Base-by-base conservation (phyloP, 176 grass and related monocot species). In the Zizania latifolia region DNA sequence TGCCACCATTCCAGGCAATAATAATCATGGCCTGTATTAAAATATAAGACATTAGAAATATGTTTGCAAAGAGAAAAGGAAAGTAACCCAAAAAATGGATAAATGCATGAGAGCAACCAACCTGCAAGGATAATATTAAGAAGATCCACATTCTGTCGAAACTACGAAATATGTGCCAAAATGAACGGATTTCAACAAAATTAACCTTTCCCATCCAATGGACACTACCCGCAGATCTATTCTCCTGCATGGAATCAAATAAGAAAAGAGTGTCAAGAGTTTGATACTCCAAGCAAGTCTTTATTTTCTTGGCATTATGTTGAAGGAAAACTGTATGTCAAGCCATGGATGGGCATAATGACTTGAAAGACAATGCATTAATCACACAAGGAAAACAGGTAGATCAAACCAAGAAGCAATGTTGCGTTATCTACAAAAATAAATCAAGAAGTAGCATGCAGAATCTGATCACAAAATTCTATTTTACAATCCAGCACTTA, bases 141-240 rank as follows among this genome's bases (percentile, higher is more conserved):
- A 99, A 99, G 82, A 82, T 94, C 95, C 95, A 99, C 95, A 99
- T 99, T 74, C 91, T 86, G 72, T 99, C 89, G 15, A 99, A 99
- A 94, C 95, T 99, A 84, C 89, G 84, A 40, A 99, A 99, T 79
- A 94, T 86, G 68, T 99, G 95, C 91, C 95, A 99, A 79, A 94
- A 99, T 35, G 95, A 99, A 10, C 95, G 88, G 81, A 99, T 94
- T 72, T 99, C 95, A 38, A 99, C 95, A 86, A 99, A 99, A 92
- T 94, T 99, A 65, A 94, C 78, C 74, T 99, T 99, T 69, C 95
- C 95, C 80, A 90, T 90, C 95, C 95, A 94, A 16, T 70, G 88
- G 43, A 90, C 86, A 68, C 67, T 87, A 30, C 79, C 75, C 7
- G 50, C 11, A 44, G 72, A 75, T 61, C 53, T 85, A 55, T 73